Evolutionary conservation across 108 stramenopile species (phyloP), one percentile per base, ranked within the genome.

Genomic region (Licmophora abbreviata): DNA sequence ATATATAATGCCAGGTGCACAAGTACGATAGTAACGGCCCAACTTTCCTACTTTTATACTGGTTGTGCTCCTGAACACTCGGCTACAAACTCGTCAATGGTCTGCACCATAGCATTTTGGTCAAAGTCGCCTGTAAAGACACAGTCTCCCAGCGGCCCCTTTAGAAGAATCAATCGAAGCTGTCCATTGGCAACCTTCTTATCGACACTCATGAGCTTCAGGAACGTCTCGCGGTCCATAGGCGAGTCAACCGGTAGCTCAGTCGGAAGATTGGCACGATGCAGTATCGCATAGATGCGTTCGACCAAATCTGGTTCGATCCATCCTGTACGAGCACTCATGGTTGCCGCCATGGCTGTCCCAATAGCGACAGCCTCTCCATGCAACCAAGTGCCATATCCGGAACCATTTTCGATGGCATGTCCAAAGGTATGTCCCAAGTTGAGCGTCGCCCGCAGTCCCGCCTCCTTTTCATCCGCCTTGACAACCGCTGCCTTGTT

Each of bases 391-490:
- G 68, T 75, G 12, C 95, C 95, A 63, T 97, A 96, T 9, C 95
- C 94, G 7, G 86, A 73, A 44, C 86, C 83, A 57, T 88, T 91
- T 68, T 99, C 98, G 50, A 99, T 94, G 22, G 96, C 98, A 63
- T 99, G 98, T 21, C 96, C 98, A 66, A 97, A 95, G 26, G 98
- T 99, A 66, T 99, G 98, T 22, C 98, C 98, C 32, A 99, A 66
- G 68, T 99, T 99, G 36, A 99, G 79, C 27, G 95, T 95, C 4
- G 98, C 98, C 2, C 98, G 74, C 7, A 95, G 31, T 1, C 84
- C 94, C 22, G 89, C 91, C 68, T 97, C 96, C 69, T 74, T 80
- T 58, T 97, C 98, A 65, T 99, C 98, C 1, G 76, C 84, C 45
- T 90, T 88, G 32, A 99, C 98, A 10, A 99, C 94, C 18, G 73